Conservation (phyloP, 768 basidiomycete genomes). For the Mycena crocata region DNA sequence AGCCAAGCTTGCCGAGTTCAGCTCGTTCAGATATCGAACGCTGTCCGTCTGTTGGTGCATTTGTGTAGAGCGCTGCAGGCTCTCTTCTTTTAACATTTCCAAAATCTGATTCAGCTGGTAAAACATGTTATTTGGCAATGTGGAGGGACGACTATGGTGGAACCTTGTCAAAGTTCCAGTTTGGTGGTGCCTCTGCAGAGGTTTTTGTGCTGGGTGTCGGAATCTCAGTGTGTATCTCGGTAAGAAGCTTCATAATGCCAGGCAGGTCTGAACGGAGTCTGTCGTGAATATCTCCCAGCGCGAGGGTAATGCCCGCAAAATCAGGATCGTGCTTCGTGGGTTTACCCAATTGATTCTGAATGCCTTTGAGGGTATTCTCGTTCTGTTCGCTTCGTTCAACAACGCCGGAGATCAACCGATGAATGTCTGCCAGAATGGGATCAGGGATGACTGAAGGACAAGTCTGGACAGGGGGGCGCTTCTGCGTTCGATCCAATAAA, state of each 20-base stretch:
- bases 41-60: slow-evolving; percentile 79
- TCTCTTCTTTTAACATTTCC: slow-evolving; percentile 58
- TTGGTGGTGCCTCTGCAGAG: slow-evolving; percentile 31
- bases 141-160: not conserved
- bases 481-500: slow-evolving; percentile 24
- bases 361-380: slow-evolving; percentile 38
- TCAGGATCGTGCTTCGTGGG: slow-evolving; percentile 16
- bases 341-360: slow-evolving; percentile 43
- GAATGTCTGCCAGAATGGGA: slow-evolving; percentile 42
- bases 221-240: slow-evolving; percentile 38
- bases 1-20: slow-evolving; percentile 67
- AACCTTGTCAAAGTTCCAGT: slow-evolving; percentile 24
- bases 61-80: slow-evolving; percentile 59
- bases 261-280: slow-evolving; percentile 55
- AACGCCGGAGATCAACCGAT: slow-evolving; percentile 46
- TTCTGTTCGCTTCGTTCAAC: slow-evolving; percentile 43
- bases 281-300: slow-evolving; percentile 52
- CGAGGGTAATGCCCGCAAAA: slow-evolving; percentile 40
- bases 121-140: slow-evolving; percentile 1
- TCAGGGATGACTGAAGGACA: slow-evolving; percentile 14
- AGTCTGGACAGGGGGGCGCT: slow-evolving; percentile 35
- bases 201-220: slow-evolving; percentile 18
- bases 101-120: slow-evolving; percentile 59
- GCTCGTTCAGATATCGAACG: slow-evolving; percentile 81
- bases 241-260: slow-evolving; percentile 46